Evolutionary conservation across 1,139 yeast genomes (phyloP), one percentile per base, ranked within the genome.

Genomic region (Suhomyces coccinellae): DNA sequence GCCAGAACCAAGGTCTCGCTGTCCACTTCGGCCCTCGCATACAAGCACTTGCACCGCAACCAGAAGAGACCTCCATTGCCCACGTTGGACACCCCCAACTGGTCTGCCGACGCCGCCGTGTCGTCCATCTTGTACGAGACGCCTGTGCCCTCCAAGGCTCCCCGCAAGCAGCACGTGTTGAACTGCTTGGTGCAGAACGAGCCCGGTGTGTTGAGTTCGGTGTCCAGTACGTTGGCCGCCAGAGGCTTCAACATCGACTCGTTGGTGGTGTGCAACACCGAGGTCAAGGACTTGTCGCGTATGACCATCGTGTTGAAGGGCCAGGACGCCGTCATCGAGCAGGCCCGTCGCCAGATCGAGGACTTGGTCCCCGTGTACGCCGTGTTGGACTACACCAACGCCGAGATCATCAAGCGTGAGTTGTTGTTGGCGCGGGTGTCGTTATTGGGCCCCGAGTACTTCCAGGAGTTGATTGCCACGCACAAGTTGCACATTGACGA

Each of bases 321-420:
- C 49, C 96, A 90, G 65, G 97, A 91, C 61, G 97, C 95, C 24
- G 93, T 93, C 48, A 86, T 93, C 57, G 99, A 93, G 67, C 99
- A 93, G 73, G 98, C 98, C n/a, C 82, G 99, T 66, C 84, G 98
- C 66, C 99, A 93, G 69, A 87, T 93, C 54, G 99, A 93, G 71
- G 98, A 93, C 61, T 79, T 93, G 63, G 99, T 93, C 24, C 99
- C 99, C 6, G 98, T 93, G 33, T 93, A 95, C 74, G 99, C 99
- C 8, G 99, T 93, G 33, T 77, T 93, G 65, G 97, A 93, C 70
- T 93, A 93, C 72, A 80, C 96, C 46, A 82, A 88, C 61, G 84
- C 97, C 29, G 90, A 91, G 61, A 87, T 91, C 58, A 90, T 93
- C 63, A 82, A 84, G 66, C 82, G 99, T 66, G 99, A 93, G 71